Evolutionary conservation across 1,284 basidiomycete genomes (phyloP).

Genomic region (Gastroboletus turbinatus): DNA sequence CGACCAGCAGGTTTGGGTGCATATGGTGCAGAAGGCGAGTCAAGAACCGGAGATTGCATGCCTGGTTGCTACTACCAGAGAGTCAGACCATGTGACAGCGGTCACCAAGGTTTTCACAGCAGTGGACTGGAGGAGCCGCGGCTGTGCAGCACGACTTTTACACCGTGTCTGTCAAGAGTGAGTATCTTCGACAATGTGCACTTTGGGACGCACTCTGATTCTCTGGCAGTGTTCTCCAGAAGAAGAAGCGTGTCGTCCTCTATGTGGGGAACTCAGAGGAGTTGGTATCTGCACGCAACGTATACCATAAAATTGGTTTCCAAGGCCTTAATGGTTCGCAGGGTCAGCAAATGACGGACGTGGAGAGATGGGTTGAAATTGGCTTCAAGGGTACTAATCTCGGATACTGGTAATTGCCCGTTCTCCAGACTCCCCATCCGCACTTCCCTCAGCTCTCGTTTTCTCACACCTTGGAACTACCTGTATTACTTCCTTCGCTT

Average conservation of each 20-base stretch:
- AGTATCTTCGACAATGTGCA: conserved; percentile 14
- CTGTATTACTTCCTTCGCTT: too few species aligned
- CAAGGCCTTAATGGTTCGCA: conserved; percentile 19
- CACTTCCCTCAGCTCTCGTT: background rate
- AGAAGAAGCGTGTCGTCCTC: conserved; percentile 44
- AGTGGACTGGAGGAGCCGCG: conserved; percentile 38
- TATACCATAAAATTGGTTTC: conserved; percentile 26
- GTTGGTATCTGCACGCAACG: conserved; percentile 19
- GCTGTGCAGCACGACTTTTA: conserved; percentile 47
- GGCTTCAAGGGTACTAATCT: conserved; percentile 32
- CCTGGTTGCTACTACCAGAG: conserved; percentile 55
- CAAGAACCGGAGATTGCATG: conserved; percentile 50
- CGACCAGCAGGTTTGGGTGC: conserved; percentile 60
- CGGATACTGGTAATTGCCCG: conserved; percentile 44
- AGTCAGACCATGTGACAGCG: conserved; percentile 40
- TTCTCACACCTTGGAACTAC: too few species aligned
- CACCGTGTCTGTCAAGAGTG: conserved; percentile 43
- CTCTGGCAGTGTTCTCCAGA: background rate
- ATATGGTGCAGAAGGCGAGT: conserved; percentile 36
- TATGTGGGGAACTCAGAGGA: conserved; percentile 44
- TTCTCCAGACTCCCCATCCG: background rate
- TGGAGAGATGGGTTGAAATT: conserved; percentile 25
- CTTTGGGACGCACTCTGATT: background rate
- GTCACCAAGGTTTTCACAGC: conserved; percentile 54
- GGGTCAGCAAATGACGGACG: conserved; percentile 11